phyloP scores from a whole-genome alignment of 768 basidiomycete species.

The Boletellus ananiceps region DNA sequence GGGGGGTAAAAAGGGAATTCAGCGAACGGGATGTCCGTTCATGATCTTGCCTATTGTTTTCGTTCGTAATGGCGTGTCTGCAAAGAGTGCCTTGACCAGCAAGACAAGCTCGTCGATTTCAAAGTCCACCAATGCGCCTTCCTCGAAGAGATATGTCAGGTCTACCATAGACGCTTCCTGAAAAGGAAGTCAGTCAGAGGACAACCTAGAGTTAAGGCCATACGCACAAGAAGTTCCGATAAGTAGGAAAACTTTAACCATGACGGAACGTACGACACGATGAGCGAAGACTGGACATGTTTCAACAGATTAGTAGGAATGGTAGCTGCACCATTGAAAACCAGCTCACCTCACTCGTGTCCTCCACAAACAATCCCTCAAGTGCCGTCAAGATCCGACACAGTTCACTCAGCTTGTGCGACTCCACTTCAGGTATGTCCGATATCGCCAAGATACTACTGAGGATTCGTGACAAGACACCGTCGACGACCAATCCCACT shows the following conservation, averaged over 20 bases:
- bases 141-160: conserved; percentile 87
- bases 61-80: conserved; percentile 78
- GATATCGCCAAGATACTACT: conserved; percentile 68
- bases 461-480: conserved; percentile 61
- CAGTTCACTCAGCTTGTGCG: conserved; percentile 75
- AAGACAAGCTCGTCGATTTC: conserved; percentile 75
- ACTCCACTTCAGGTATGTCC: conserved; percentile 88
- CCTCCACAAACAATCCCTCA: conserved; percentile 76
- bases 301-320: neutral
- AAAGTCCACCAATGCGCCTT: conserved; percentile 88
- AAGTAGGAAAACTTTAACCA: conserved; percentile 97
- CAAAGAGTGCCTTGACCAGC: conserved; percentile 83
- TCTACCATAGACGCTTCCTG: conserved; percentile 92
- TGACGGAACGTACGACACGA: conserved; percentile 81
- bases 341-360: conserved; percentile 49
- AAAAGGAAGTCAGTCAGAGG: conserved; percentile 8
- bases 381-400: conserved; percentile 74
- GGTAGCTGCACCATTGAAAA: neutral
- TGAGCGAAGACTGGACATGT: conserved; percentile 56
- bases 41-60: conserved; percentile 74
- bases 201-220: neutral
- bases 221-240: conserved; percentile 80
- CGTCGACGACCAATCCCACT: conserved; percentile 66
- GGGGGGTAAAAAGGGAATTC: neutral
- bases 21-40: conserved; percentile 49